Conservation (phyloP, 1,139 yeast genomes). For the Hanseniaspora gamundiae region DNA sequence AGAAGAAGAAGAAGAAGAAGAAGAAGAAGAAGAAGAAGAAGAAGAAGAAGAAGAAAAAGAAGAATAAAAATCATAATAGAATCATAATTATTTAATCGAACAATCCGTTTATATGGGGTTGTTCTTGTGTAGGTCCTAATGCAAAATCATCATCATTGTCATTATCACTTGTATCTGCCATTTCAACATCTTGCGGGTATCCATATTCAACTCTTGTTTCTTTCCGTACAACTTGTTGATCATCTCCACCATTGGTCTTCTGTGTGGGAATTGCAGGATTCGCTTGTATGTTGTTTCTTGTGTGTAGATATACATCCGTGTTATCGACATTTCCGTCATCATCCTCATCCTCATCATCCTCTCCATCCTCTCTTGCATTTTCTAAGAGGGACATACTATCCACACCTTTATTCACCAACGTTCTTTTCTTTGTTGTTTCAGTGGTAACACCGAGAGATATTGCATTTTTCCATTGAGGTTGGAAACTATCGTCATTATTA, state of each 20-base stretch:
- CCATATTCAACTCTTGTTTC: too few species aligned
- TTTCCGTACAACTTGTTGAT: neutral
- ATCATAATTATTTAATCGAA: conserved; percentile 1
- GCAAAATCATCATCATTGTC: neutral
- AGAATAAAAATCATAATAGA: conserved; percentile 12
- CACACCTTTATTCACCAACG: too few species aligned
- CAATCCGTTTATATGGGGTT: conserved; percentile 2
- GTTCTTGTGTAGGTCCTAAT: conserved; percentile 5
- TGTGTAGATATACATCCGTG: neutral
- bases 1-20: conserved; percentile 6
- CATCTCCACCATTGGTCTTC: neutral
- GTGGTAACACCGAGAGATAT: neutral
- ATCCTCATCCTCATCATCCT: neutral
- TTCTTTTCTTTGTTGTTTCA: neutral
- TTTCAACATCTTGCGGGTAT: neutral
- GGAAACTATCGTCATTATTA: neutral
- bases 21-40: conserved; percentile 12
- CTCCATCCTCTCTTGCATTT: neutral
- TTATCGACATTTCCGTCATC: neutral
- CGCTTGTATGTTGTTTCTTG: neutral
- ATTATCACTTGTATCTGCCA: too few species aligned
- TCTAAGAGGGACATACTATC: too few species aligned
- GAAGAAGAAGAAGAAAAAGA: conserved; percentile 6
- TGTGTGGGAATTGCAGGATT: neutral
- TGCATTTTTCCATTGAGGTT: neutral